Evolutionary conservation across 2,329 filamentous ascomycete genomes (phyloP).

Genomic region (Ophiostoma himal-ulmi): DNA sequence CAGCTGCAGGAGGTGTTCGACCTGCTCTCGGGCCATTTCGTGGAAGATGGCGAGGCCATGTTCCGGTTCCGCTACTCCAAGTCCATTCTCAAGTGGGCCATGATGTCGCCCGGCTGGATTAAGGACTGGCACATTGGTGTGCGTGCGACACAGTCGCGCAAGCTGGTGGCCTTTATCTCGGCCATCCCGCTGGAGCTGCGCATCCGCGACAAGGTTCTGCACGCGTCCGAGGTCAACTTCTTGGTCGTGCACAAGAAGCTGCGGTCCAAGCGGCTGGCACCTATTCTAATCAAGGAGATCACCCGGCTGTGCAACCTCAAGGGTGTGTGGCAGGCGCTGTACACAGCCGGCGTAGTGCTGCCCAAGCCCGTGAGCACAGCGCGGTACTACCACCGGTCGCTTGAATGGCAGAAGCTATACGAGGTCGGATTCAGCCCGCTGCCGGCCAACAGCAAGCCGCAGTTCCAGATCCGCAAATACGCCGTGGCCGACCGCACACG

Average conservation of each 20-base stretch:
- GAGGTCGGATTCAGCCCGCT: constrained; percentile 91
- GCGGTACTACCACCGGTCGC: constrained; percentile 86
- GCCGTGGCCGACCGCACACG: constrained; percentile 68
- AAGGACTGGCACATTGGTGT: constrained; percentile 95
- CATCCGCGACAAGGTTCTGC: constrained; percentile 68
- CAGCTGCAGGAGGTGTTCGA: constrained; percentile 89
- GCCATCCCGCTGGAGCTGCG: constrained; percentile 81
- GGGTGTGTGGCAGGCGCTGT: constrained; percentile 89
- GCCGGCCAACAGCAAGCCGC: constrained; percentile 74
- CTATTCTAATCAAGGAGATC: constrained; percentile 95
- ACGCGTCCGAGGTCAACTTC: constrained; percentile 93
- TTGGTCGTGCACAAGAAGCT: constrained; percentile 98
- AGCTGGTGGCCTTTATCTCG: constrained; percentile 92
- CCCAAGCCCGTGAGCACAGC: constrained; percentile 90
- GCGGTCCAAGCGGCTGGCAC: constrained; percentile 82
- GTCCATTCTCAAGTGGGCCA: constrained; percentile 85
- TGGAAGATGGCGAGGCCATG: constrained; percentile 94
- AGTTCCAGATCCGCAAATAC: constrained; percentile 81
- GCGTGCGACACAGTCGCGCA: constrained; percentile 72
- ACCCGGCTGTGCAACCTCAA: constrained; percentile 84
- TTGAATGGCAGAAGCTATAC: constrained; percentile 95
- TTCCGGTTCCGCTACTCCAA: constrained; percentile 96
- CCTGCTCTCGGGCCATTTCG: constrained; percentile 86
- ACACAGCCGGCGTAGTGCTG: constrained; percentile 86
- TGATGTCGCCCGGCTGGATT: constrained; percentile 91